phyloP scores from a whole-genome alignment of 2,329 filamentous ascomycete species.

The Neofusicoccum kwambonambiense region DNA sequence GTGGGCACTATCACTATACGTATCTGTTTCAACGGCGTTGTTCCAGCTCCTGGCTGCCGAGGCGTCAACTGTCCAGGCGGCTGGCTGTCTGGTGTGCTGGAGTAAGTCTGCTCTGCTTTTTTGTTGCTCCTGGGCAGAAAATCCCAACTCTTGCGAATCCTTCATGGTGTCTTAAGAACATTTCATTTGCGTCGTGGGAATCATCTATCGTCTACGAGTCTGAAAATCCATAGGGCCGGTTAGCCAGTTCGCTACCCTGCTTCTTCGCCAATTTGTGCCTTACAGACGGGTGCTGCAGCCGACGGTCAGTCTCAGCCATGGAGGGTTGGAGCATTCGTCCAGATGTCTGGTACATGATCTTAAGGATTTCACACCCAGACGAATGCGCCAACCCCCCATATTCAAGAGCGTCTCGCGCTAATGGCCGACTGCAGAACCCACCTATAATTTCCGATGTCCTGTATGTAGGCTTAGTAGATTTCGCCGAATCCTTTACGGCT shows the following conservation, averaged over 20 bases:
- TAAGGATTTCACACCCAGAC: too few relatives aligned
- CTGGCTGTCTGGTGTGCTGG: background rate
- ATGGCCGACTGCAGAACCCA: too few relatives aligned
- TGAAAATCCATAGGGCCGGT: background rate
- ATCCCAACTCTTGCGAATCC: background rate
- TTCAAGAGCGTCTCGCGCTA: too few relatives aligned
- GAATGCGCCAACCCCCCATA: too few relatives aligned
- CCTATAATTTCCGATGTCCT: background rate
- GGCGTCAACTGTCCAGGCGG: background rate
- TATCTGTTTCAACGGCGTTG: background rate
- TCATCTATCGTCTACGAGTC: slow-evolving; percentile 4
- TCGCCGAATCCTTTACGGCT: slow-evolving; percentile 33
- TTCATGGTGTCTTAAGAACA: background rate
- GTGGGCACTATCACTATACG: slow-evolving; percentile 15
- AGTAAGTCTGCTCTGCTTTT: background rate
- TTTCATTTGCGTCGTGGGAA: slow-evolving; percentile 9
- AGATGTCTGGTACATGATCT: too few relatives aligned
- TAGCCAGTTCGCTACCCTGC: background rate
- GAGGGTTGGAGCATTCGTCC: too few relatives aligned
- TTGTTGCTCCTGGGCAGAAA: background rate
- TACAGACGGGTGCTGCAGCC: too few relatives aligned
- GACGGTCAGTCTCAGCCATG: too few relatives aligned
- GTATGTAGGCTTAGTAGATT: slow-evolving; percentile 28
- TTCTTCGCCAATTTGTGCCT: too few relatives aligned
- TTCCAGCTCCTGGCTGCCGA: background rate